A percentile compares a stretch with the other conserved stretches of the same genome.
phyloP scores from a whole-genome alignment of 495 filamentous ascomycete genomes.

The Podospora australis region DNA sequence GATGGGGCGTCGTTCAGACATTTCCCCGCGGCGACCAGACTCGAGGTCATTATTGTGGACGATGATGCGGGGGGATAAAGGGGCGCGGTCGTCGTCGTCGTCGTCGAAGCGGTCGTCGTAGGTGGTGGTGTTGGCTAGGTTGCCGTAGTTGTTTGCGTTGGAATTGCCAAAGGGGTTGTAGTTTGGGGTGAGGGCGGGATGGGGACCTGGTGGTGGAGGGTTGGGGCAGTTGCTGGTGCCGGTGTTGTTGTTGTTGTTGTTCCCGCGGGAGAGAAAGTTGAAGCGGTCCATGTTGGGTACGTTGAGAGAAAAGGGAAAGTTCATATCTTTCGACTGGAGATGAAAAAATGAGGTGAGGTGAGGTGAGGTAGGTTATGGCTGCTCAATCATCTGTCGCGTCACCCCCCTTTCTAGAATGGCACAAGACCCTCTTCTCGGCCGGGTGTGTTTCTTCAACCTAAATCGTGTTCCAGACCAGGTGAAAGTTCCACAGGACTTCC shows the following conservation, averaged over 20 bases:
- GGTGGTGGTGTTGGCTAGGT: background rate
- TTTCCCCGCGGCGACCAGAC: slow-evolving; percentile 17
- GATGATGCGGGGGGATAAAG: slow-evolving; percentile 16
- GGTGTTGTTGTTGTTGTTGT: slow-evolving; percentile 7
- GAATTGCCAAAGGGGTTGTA: slow-evolving; percentile 8
- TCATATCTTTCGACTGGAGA: slow-evolving; percentile 4
- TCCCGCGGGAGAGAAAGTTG: slow-evolving; percentile 20
- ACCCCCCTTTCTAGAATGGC: too few species aligned
- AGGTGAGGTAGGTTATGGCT: too few species aligned
- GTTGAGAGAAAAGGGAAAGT: slow-evolving; percentile 11
- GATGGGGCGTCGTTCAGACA: slow-evolving; percentile 29
- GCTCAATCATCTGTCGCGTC: too few species aligned
- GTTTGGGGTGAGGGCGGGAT: background rate
- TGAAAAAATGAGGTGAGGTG: too few species aligned
- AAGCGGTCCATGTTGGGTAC: slow-evolving; percentile 24
- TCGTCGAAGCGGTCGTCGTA: slow-evolving; percentile 15
- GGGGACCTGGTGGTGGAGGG: slow-evolving; percentile 17
- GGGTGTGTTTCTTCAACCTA: too few species aligned
- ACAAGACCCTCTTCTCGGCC: too few species aligned
- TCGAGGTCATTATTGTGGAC: slow-evolving; percentile 15
- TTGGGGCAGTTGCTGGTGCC: slow-evolving; percentile 15
- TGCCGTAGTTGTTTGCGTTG: slow-evolving; percentile 18
- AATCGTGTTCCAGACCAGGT: too few species aligned
- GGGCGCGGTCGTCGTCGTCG: slow-evolving; percentile 20
- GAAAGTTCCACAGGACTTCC: too few species aligned